Evolutionary conservation across 495 filamentous ascomycete genomes (phyloP), one percentile per base, ranked within the genome.

Genomic region (Penicillium cosmopolitanum): DNA sequence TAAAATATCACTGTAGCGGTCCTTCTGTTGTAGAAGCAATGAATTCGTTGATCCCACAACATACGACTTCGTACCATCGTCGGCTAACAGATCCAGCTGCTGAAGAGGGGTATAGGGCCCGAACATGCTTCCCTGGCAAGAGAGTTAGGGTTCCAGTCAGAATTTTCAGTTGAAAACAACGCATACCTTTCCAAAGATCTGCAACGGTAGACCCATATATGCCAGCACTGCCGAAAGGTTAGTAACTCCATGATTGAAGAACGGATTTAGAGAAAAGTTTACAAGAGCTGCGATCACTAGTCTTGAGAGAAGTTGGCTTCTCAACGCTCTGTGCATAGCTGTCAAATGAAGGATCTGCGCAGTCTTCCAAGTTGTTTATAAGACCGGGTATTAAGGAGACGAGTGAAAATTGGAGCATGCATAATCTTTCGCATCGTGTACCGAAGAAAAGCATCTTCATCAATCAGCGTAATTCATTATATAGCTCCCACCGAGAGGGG

Each of bases 11-110:
- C 93, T 96, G 73, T 98, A 98, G n/a, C 93, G 86, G 66, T 98
- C 95, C 72, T 87, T 94, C 66, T 98, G 95, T 62, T 97, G 93
- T 47, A 98, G 74, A 28, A 98, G 81, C 44, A 98, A 79, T 15
- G 92, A 96, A 69, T 98, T 98, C 25, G 95, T 98, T 43, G 93
- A 97, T 56, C 95, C 95, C 57, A 98, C 95, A 40, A 98, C 89
- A 69, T 98, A 98, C 10, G 93, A 96, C 76, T 96, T 98, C 15
- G 96, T 98, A 16, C 91, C 93, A 60, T 92, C 85, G 70, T 98
- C 95, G 50, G 95, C 93, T 21, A 98, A 84, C 56, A 97, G 78
- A 75, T 98, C 95, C 55, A 98, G 85, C 74, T 97, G 93, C 73
- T 98, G 95, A 23, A 98, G 75, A 18, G 95, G 95, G 2, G 96